Conservation (phyloP, 2,329 filamentous ascomycete genomes). For the Colletotrichum endophyticum region DNA sequence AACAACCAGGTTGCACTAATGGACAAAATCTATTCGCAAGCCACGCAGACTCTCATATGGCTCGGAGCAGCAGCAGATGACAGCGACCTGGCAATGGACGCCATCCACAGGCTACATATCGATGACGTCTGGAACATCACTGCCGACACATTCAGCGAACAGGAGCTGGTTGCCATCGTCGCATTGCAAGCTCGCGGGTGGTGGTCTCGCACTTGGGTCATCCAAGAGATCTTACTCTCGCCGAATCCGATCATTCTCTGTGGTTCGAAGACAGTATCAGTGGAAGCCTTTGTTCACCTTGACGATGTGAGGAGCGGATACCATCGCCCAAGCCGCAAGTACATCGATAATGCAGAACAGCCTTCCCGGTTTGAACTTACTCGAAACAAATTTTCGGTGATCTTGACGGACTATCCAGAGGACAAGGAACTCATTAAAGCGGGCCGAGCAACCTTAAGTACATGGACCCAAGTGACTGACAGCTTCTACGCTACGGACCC, state of each 20-base stretch:
- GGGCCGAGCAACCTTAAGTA: background rate
- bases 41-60: background rate
- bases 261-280: background rate
- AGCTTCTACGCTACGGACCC: background rate
- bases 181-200: background rate
- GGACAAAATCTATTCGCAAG: background rate
- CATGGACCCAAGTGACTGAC: background rate
- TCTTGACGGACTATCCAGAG: background rate
- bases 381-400: background rate
- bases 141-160: background rate
- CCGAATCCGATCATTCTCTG: background rate
- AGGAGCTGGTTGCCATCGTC: background rate
- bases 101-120: background rate
- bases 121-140: background rate
- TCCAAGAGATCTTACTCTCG: background rate
- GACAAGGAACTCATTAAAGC: background rate
- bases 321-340: background rate
- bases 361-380: background rate
- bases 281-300: background rate
- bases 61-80: background rate
- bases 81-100: background rate
- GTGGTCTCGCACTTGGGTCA: background rate
- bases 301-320: background rate
- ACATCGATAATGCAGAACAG: background rate
- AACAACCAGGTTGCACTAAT: background rate